A percentile compares a stretch with the other conserved stretches of the same genome.
phyloP scores from a whole-genome alignment of 306 rosid genomes.

The Parietaria judaica region DNA sequence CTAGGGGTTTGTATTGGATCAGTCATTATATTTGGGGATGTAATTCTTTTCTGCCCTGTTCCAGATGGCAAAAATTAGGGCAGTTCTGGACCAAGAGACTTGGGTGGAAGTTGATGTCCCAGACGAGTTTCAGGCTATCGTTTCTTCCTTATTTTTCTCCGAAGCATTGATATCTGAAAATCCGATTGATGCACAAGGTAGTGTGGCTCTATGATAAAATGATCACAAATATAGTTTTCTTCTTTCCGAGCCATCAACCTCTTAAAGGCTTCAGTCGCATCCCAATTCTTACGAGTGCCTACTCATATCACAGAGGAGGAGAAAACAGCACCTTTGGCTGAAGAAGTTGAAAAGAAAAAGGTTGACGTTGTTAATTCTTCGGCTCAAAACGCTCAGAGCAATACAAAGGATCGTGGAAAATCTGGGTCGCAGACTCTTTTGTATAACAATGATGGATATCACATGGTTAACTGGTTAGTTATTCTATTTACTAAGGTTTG shows the following conservation, averaged over 20 bases:
- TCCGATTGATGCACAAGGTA: slow-evolving; percentile 44
- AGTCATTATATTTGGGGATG: slow-evolving; percentile 1
- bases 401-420: slow-evolving; percentile 66
- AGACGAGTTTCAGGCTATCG: slow-evolving; percentile 88
- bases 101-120: slow-evolving; percentile 99
- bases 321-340: slow-evolving; percentile 19
- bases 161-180: slow-evolving; percentile 42
- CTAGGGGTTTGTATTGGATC: slow-evolving; percentile 9
- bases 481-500: slow-evolving; percentile 19
- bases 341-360: slow-evolving; percentile 32
- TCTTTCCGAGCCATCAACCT: slow-evolving; percentile 23
- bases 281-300: slow-evolving; percentile 41
- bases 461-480: slow-evolving; percentile 99
- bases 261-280: slow-evolving; percentile 33
- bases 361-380: slow-evolving; percentile 31
- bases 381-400: slow-evolving; percentile 38
- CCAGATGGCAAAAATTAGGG: slow-evolving; percentile 90
- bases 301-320: slow-evolving; percentile 19
- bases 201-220: slow-evolving; percentile 33
- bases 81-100: slow-evolving; percentile 96
- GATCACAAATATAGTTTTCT: slow-evolving; percentile 26
- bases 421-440: slow-evolving; percentile 61
- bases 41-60: slow-evolving; percentile 27
- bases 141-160: slow-evolving; percentile 42
- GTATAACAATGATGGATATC: slow-evolving; percentile 76